Evolutionary conservation across 108 stramenopile species (phyloP).

Genomic region (Skeletonema tropicum): DNA sequence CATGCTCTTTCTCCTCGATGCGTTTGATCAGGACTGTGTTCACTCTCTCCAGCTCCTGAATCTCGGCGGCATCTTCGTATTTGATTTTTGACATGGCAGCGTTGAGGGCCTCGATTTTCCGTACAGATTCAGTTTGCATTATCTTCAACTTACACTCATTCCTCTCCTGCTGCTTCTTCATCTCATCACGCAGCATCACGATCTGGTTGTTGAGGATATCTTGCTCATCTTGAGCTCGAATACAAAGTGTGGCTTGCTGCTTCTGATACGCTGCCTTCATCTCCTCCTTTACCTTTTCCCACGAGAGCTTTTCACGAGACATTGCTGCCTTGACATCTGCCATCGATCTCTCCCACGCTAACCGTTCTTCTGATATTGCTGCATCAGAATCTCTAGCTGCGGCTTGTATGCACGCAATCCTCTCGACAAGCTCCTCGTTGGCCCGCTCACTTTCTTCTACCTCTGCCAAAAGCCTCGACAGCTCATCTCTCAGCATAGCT

Average conservation of each 20-base stretch:
- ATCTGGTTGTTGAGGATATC: conserved; percentile 29
- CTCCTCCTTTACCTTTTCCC: conserved; percentile 37
- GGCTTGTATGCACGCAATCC: neutral
- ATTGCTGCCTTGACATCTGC: conserved; percentile 9
- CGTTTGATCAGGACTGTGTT: neutral
- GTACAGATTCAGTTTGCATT: conserved; percentile 14
- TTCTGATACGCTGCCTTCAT: conserved; percentile 20
- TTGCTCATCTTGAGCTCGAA: conserved; percentile 19
- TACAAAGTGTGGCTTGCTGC: conserved; percentile 19
- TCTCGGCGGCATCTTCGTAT: conserved; percentile 27
- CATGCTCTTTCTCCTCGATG: conserved; percentile 19
- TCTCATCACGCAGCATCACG: conserved; percentile 9
- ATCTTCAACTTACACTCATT: conserved; percentile 14
- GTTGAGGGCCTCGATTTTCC: conserved; percentile 20
- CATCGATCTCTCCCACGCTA: conserved; percentile 5
- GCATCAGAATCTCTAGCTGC: conserved; percentile 6
- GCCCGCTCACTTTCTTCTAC: neutral
- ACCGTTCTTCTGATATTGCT: neutral
- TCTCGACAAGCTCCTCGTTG: neutral
- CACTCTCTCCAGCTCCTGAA: conserved; percentile 17
- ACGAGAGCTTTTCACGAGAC: conserved; percentile 28
- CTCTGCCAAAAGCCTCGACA: conserved; percentile 1
- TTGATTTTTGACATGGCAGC: conserved; percentile 25
- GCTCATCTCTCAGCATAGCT: conserved; percentile 7
- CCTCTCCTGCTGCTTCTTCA: conserved; percentile 20